phyloP scores from a whole-genome alignment of 345 rosid genomes.

The Eucalyptus dawsonii region DNA sequence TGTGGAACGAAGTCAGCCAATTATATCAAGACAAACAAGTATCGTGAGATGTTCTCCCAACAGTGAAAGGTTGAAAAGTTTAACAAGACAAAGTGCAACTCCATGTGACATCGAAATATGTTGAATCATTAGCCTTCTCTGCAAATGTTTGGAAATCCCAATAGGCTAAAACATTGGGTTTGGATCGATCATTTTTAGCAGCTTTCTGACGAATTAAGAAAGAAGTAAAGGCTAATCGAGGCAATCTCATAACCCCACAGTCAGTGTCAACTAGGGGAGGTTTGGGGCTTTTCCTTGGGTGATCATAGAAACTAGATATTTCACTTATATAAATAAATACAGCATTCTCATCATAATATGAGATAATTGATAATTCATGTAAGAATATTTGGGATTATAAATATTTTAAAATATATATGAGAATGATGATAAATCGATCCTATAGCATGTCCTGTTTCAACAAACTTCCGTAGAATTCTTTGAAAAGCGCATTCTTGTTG shows the following conservation, averaged over 20 bases:
- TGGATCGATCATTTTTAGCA: not conserved
- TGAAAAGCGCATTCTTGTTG: not conserved
- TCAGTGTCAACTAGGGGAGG: not conserved
- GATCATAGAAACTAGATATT: too few species aligned
- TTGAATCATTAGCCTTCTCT: not conserved
- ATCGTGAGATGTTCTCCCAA: not conserved
- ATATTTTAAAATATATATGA: too few species aligned
- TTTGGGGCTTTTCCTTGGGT: not conserved
- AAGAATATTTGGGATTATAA: not conserved
- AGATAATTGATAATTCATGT: accelerated
- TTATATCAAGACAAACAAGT: not conserved
- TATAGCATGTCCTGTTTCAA: not conserved
- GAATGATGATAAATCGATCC: not conserved
- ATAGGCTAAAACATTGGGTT: not conserved
- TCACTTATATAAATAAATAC: not conserved
- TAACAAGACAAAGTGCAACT: not conserved
- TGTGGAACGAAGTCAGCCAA: not conserved
- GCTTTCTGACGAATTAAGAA: too few species aligned
- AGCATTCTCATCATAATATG: not conserved
- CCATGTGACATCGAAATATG: not conserved
- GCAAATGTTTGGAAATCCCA: not conserved
- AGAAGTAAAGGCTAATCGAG: too few species aligned
- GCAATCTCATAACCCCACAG: too few species aligned
- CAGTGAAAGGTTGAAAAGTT: not conserved
- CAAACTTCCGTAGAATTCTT: not conserved